Conservation (phyloP, 352 stramenopile genomes). For the Phytopythium sindhum region DNA sequence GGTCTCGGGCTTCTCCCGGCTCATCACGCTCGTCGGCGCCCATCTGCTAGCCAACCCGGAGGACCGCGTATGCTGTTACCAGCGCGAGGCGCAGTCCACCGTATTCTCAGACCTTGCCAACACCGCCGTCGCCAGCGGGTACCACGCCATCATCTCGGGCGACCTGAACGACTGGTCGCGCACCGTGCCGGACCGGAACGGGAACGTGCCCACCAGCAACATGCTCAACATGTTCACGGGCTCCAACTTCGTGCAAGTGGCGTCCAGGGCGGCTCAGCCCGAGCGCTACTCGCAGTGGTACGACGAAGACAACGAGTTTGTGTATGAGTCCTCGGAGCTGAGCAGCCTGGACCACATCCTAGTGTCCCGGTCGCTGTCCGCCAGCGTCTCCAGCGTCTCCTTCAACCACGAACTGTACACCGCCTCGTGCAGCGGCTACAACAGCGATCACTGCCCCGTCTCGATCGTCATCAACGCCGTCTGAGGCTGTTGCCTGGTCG, state of each 20-base stretch:
- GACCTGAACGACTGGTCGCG: slow-evolving; percentile 69
- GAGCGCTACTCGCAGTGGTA: slow-evolving; percentile 59
- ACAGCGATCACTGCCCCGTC: slow-evolving; percentile 60
- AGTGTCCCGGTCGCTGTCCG: slow-evolving; percentile 43
- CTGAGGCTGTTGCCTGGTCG: not conserved
- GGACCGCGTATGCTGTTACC: slow-evolving; percentile 44
- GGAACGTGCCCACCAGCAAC: slow-evolving; percentile 50
- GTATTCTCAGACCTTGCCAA: slow-evolving; percentile 45
- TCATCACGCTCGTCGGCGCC: slow-evolving; percentile 56
- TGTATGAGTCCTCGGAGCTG: slow-evolving; percentile 36
- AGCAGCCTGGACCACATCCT: slow-evolving; percentile 59
- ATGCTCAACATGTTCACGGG: slow-evolving; percentile 44
- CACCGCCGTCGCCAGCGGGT: slow-evolving; percentile 27
- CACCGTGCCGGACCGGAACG: slow-evolving; percentile 52
- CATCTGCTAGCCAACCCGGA: slow-evolving; percentile 63
- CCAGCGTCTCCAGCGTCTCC: slow-evolving; percentile 30
- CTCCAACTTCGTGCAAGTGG: slow-evolving; percentile 41
- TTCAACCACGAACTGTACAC: slow-evolving; percentile 54
- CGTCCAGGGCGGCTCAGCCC: slow-evolving; percentile 28
- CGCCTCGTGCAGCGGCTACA: slow-evolving; percentile 42
- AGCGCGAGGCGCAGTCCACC: slow-evolving; percentile 57
- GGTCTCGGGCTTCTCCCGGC: slow-evolving; percentile 52
- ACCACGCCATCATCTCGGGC: slow-evolving; percentile 61
- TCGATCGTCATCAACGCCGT: slow-evolving; percentile 22
- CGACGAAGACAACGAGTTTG: slow-evolving; percentile 56